A percentile compares a stretch with the other conserved stretches of the same genome.
phyloP scores from a whole-genome alignment of 257 asterid species.

The Scutellaria barbata region DNA sequence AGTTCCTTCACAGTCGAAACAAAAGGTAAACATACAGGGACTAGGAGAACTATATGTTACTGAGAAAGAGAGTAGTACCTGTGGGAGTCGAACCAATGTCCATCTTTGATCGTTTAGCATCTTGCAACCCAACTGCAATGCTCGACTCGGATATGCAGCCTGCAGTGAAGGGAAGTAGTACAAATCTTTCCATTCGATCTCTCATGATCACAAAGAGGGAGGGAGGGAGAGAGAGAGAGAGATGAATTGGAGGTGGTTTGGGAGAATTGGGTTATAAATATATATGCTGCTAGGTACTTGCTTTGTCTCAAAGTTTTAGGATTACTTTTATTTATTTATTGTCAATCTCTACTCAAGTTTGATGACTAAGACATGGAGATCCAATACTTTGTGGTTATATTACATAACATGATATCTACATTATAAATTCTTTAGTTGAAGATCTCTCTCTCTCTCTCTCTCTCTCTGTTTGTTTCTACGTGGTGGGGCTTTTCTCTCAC shows the following conservation, averaged over 20 bases:
- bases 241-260: conserved; percentile 39
- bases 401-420: conserved; percentile 26
- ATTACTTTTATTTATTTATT: conserved; percentile 38
- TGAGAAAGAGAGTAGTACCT: conserved; percentile 42
- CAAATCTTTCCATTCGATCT: conserved; percentile 71
- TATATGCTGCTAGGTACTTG: conserved; percentile 29
- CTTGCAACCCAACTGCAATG: conserved; percentile 66
- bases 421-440: conserved; percentile 19
- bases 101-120: conserved; percentile 56
- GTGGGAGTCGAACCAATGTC: conserved; percentile 51
- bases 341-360: conserved; percentile 38
- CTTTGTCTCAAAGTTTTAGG: conserved; percentile 54
- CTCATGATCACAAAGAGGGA: conserved; percentile 48
- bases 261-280: conserved; percentile 41
- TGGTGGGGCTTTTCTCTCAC: conserved; percentile 55
- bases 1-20: conserved; percentile 42
- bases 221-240: conserved; percentile 25
- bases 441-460: conserved; percentile 25
- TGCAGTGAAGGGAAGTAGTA: conserved; percentile 71
- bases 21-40: conserved; percentile 31
- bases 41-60: neutral
- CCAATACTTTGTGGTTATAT: conserved; percentile 11
- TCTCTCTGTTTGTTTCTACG: conserved; percentile 45
- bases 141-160: conserved; percentile 87
- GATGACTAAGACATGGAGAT: conserved; percentile 29